Evolutionary conservation across 2,329 filamentous ascomycete species (phyloP).

Genomic region (Grosmannia penicillata): DNA sequence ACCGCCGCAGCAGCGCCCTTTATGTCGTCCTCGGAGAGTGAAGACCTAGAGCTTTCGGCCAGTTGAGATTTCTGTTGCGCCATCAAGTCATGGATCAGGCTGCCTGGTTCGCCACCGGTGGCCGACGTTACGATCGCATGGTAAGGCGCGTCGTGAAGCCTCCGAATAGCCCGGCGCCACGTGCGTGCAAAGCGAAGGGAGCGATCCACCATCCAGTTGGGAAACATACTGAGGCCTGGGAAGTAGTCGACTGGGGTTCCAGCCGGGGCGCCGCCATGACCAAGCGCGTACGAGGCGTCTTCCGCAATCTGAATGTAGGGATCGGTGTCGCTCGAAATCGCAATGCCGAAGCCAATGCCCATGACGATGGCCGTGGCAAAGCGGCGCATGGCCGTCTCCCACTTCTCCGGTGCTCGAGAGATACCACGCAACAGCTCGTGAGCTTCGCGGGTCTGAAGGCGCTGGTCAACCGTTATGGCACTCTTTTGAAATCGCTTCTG

Average conservation of each 20-base stretch:
- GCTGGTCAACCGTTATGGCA: conserved; percentile 15
- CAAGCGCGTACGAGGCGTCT: conserved; percentile 9
- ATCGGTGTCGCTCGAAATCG: conserved; percentile 20
- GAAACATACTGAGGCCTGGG: conserved; percentile 8
- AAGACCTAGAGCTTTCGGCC: conserved; percentile 11
- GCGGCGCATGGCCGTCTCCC: conserved; percentile 21
- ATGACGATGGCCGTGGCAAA: conserved; percentile 27
- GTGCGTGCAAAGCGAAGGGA: conserved; percentile 6
- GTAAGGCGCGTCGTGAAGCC: conserved; percentile 14
- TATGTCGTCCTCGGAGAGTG: conserved; percentile 17
- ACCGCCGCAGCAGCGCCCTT: conserved; percentile 20
- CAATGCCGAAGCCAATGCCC: conserved; percentile 27
- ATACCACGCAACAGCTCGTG: conserved; percentile 17
- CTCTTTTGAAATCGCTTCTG: conserved; percentile 18
- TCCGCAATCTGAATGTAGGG: conserved; percentile 24
- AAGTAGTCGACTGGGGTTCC: conserved; percentile 10
- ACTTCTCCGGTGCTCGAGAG: conserved; percentile 16
- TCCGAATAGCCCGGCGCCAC: conserved; percentile 6
- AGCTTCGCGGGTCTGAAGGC: conserved; percentile 16
- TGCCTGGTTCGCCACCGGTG: neutral
- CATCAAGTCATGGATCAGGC: conserved; percentile 4
- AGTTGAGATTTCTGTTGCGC: conserved; percentile 7
- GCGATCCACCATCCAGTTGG: conserved; percentile 6
- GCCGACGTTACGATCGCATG: conserved; percentile 12
- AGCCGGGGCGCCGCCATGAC: conserved; percentile 8